phyloP scores from a whole-genome alignment of 2,329 filamentous ascomycete species.

The Pseudocercospora ulei region DNA sequence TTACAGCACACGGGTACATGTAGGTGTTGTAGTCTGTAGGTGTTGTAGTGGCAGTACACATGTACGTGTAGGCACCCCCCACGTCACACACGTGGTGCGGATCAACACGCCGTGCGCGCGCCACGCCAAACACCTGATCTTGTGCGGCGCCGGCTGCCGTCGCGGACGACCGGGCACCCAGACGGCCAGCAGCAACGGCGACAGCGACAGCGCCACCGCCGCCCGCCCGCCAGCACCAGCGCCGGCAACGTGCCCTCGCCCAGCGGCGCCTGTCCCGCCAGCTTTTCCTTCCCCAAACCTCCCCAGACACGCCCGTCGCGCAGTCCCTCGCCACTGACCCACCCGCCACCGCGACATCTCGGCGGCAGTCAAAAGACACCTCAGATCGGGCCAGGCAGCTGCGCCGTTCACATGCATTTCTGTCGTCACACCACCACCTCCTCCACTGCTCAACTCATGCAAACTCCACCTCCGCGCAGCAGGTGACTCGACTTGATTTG shows the following conservation, averaged over 20 bases:
- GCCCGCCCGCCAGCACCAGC: background rate
- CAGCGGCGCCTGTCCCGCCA: background rate
- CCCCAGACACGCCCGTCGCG: background rate
- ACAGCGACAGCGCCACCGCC: too few species aligned
- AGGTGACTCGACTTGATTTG: conserved; percentile 15
- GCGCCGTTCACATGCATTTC: conserved; percentile 14
- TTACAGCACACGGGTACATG: too few species aligned
- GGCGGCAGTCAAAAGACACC: too few species aligned
- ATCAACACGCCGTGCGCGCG: too few species aligned
- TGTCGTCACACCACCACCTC: conserved; percentile 12
- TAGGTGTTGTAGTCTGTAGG: too few species aligned
- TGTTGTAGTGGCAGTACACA: too few species aligned
- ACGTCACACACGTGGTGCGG: too few species aligned
- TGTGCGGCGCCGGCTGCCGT: too few species aligned
- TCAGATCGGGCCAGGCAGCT: conserved; percentile 1
- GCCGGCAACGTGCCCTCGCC: background rate
- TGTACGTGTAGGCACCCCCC: too few species aligned
- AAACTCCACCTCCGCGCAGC: conserved; percentile 8
- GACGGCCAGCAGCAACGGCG: too few species aligned
- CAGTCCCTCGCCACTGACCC: background rate
- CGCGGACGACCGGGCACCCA: too few species aligned
- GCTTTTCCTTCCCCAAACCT: background rate
- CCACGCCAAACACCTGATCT: too few species aligned
- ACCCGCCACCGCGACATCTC: background rate
- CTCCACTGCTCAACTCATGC: conserved; percentile 10